Base-by-base conservation (phyloP, 169 alveolate genomes). In the Ichthyophthirius multifiliis region DNA sequence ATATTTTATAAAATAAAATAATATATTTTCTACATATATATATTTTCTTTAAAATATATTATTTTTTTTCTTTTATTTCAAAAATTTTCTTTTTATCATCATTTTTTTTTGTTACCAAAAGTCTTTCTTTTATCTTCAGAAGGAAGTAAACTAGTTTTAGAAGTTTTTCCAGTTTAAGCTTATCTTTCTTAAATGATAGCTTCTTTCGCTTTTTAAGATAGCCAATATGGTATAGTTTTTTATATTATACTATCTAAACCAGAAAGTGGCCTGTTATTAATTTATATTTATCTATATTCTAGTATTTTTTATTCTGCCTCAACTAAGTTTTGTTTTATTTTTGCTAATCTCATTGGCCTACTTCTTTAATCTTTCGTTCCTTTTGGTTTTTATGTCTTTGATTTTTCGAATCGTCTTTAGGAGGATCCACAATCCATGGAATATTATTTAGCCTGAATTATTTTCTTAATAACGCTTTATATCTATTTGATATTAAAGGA, bases 371-470 rank as follows among this genome's bases (percentile, higher is more conserved):
- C 55, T 35, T 63, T 55, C 16, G 67, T 74, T 23, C 84, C 84
- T 55, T 78, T 78, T 7, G 84, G 84, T 23, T 65, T 45, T 37
- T 78, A 45, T 78, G 77, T 41, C 74, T 55, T 2, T 76, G 84
- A 32, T 67, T 78, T 13, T 44, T 32, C 15, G 55, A 65, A 55
- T 37, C 45, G 6, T 39, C 73, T 32, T 78, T 78, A 30, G 84
- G 84, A 10, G 30, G 32, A 31, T 64, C 76, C 43, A 63, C 67
- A 43, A 78, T 78, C 84, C 84, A 78, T 65, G 84, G 84, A 39
- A 78, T 34, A 6, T 75, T 75, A 65, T 78, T 47, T 43, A 78
- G 32, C 43, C 73, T 63, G 73, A 78, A 78, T 78, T 78, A 43
- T 43, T 78, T 78, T 43, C 78, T 78, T 43, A 78, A 78, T 27